These are phyloP conservation scores for Cyanidiococcus yangmingshanensis DNA, from an alignment of 23 red algal species.

Conservation along the genomic window DNA sequence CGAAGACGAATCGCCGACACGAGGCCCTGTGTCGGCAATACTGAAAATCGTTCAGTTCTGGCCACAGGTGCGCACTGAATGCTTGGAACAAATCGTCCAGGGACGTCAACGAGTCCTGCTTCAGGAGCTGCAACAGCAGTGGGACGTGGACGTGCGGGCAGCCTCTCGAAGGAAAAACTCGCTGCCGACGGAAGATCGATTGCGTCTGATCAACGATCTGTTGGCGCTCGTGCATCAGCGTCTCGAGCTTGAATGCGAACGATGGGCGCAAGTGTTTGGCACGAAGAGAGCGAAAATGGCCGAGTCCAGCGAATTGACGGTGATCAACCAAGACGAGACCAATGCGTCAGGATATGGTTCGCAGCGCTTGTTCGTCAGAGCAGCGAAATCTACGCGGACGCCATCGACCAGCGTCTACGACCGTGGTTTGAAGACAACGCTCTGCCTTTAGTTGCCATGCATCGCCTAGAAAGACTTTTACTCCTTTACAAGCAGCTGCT, in stretches of 20 bases:
- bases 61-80: background rate
- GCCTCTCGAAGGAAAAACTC: too few species aligned
- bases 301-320: too few species aligned
- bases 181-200: background rate
- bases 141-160: background rate
- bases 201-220: background rate
- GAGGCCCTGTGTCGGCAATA: background rate
- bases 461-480: background rate
- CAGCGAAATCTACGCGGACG: background rate
- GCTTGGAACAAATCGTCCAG: background rate
- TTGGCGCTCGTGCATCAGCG: background rate
- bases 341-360: too few species aligned
- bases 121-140: background rate
- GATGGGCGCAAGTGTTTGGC: background rate
- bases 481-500: background rate
- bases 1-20: background rate
- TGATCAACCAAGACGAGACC: too few species aligned
- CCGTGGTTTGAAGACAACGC: background rate
- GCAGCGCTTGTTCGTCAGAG: background rate
- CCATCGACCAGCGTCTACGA: background rate
- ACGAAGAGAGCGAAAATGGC: too few species aligned
- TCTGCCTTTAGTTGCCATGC: background rate
- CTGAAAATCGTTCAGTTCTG: background rate
- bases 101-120: background rate
- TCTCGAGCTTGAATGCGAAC: background rate